Base-by-base conservation (phyloP, 2,329 filamentous ascomycete species). In the Coccinonectria pachysandricola region DNA sequence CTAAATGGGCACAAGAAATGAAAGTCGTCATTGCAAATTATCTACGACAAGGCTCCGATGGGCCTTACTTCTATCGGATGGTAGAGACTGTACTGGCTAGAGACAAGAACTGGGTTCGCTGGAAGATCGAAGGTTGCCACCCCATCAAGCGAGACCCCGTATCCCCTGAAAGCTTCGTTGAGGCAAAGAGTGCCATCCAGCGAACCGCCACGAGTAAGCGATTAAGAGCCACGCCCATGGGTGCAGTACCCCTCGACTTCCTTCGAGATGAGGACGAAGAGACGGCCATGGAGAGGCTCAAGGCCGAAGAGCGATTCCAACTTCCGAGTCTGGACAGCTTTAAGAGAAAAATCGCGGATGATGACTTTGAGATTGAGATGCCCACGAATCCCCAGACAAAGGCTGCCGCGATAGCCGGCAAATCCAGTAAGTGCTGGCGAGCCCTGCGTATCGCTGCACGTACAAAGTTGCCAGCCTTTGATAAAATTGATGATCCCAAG, bases 31-130 rank as follows among this genome's bases (percentile, higher is more conserved):
- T 96, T 45, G 80, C 81, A 32, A 74, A 75, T 32, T 94, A 95
- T 54, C 69, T 98, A 30, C 80, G 81, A 48, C 69, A 78, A 43
- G 83, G 83, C 12, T 60, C 67, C 21, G 87, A 93, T 46, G 91
- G 91, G 15, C 82, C 84, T 37, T 93, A 93, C 55, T 98, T 96
- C 55, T 81, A 86, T 56, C 79, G 91, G 19, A 93, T 96, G 74
- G 86, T 98, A 16, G 88, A 96, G 52, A 96, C 87, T 8, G 88
- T 98, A 16, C 71, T 98, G 15, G 84, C 85, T 13, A 72, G 91
- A 37, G 91, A 99, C 55, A 96, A 95, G 62, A 95, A 96, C 50
- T 98, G 92, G 92, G 86, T 92, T 22, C 79, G 86, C 36, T 99
- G 91, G 91, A 99, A 99, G 59, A 79, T 88, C 34, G 86, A 95